phyloP scores from a whole-genome alignment of 306 rosid genomes.

The Inga leiocalycina region DNA sequence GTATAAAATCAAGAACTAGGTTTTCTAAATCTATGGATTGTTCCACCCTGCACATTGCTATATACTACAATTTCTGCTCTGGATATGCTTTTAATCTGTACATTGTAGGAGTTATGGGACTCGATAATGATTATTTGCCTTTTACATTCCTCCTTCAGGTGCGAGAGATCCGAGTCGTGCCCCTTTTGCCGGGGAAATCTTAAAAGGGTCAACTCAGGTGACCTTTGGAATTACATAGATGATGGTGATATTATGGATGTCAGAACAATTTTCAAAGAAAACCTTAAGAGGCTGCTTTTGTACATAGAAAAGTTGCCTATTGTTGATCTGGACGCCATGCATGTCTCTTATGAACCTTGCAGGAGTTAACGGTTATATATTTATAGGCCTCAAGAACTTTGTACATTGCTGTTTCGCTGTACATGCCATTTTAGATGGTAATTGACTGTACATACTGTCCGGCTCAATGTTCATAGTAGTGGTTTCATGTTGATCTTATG shows the following conservation, averaged over 20 bases:
- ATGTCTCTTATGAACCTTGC: constrained; percentile 60
- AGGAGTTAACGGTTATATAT: constrained; percentile 44
- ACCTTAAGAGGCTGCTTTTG: constrained; percentile 68
- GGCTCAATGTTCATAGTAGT: constrained; percentile 31
- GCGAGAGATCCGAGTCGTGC: constrained; percentile 73
- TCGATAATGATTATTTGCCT: not conserved
- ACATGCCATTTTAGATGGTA: constrained; percentile 31
- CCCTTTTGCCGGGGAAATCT: constrained; percentile 93
- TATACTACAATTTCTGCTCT: not conserved
- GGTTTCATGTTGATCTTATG: constrained; percentile 24
- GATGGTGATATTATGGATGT: constrained; percentile 59
- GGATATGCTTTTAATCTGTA: not conserved
- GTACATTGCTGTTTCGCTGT: constrained; percentile 34
- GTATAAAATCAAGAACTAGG: constrained; percentile 7
- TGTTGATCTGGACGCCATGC: constrained; percentile 60
- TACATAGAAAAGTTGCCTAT: constrained; percentile 79
- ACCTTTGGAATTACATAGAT: constrained; percentile 86
- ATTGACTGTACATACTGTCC: constrained; percentile 15
- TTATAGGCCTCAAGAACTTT: constrained; percentile 28
- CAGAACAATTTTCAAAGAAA: constrained; percentile 62
- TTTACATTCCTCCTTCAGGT: constrained; percentile 52
- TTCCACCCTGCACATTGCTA: not conserved
- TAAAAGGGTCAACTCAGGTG: constrained; percentile 69
- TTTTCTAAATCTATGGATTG: constrained; percentile 9
- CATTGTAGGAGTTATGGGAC: not conserved